phyloP scores from a whole-genome alignment of 768 basidiomycete species.

The Mycena rebaudengoi region DNA sequence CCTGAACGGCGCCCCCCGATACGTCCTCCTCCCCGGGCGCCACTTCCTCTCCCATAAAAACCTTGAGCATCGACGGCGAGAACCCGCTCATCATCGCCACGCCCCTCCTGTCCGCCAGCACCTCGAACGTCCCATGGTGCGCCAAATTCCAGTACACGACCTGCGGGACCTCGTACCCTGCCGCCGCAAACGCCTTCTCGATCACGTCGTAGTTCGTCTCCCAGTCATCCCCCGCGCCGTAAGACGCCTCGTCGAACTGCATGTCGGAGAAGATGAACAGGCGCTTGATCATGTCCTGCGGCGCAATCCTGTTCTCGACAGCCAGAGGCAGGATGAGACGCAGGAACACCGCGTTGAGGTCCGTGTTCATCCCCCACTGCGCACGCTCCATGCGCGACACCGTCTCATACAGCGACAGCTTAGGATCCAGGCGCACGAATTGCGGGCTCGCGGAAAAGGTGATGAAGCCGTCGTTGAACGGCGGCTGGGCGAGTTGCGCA shows the following conservation, averaged over 20 bases:
- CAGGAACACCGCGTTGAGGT: slow-evolving; percentile 68
- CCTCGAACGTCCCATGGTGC: slow-evolving; percentile 50
- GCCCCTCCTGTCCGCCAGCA: slow-evolving; percentile 60
- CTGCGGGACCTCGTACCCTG: slow-evolving; percentile 78
- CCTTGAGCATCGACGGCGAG: slow-evolving; percentile 73
- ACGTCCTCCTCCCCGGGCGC: slow-evolving; percentile 46
- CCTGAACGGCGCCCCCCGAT: too few relatives aligned
- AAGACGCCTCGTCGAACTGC: slow-evolving; percentile 65
- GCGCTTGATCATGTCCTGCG: slow-evolving; percentile 79
- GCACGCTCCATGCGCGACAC: slow-evolving; percentile 45
- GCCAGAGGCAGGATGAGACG: slow-evolving; percentile 71
- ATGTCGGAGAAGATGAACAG: slow-evolving; percentile 83
- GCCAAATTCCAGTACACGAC: slow-evolving; percentile 78
- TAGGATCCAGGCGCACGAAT: slow-evolving; percentile 58
- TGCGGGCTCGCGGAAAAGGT: slow-evolving; percentile 66
- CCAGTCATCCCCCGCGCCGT: too few relatives aligned
- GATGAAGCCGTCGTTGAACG: slow-evolving; percentile 73
- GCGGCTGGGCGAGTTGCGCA: slow-evolving; percentile 66
- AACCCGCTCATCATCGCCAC: slow-evolving; percentile 78
- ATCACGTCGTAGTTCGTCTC: slow-evolving; percentile 71
- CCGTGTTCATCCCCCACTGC: slow-evolving; percentile 67
- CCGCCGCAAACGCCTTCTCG: slow-evolving; percentile 59
- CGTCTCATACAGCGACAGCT: slow-evolving; percentile 45
- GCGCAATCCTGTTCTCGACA: slow-evolving; percentile 57
- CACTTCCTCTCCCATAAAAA: slow-evolving; percentile 67